Percentiles rank a stretch among this genome's conserved stretches.
These are phyloP conservation scores for Auricularia sp. DNA, from an alignment of 768 basidiomycete genomes.

Conservation along the genomic window DNA sequence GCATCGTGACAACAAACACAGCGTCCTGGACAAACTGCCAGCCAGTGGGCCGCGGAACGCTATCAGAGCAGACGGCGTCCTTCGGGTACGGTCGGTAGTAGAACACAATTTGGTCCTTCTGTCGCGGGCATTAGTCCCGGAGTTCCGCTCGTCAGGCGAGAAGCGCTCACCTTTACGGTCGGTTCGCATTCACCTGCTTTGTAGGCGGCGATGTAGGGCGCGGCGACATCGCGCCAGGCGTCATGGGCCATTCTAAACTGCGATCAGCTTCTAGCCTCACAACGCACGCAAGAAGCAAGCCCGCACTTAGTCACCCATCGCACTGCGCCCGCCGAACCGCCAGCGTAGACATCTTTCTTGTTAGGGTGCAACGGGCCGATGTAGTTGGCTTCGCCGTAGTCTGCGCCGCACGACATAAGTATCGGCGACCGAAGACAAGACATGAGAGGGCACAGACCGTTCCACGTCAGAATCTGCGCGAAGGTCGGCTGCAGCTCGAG, in stretches of 20 bases:
- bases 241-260: neutral
- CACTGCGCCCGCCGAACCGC: neutral
- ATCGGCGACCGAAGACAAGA: neutral
- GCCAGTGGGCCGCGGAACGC: neutral
- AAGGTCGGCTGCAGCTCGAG: conserved; percentile 32
- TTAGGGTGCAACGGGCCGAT: conserved; percentile 36
- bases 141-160: neutral
- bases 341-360: neutral
- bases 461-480: conserved; percentile 59
- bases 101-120: neutral
- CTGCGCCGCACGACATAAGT: conserved; percentile 12
- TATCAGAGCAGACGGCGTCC: neutral
- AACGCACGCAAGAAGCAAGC: neutral
- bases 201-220: neutral
- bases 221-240: neutral
- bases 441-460: conserved; percentile 20
- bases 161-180: neutral
- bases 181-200: neutral
- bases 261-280: neutral
- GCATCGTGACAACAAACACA: neutral
- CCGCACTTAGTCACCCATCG: neutral
- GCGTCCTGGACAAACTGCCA: neutral
- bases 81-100: neutral
- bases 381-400: conserved; percentile 69
- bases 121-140: neutral